phyloP scores from a whole-genome alignment of 2,329 filamentous ascomycete species.

The Sphaerulina vaccinii region DNA sequence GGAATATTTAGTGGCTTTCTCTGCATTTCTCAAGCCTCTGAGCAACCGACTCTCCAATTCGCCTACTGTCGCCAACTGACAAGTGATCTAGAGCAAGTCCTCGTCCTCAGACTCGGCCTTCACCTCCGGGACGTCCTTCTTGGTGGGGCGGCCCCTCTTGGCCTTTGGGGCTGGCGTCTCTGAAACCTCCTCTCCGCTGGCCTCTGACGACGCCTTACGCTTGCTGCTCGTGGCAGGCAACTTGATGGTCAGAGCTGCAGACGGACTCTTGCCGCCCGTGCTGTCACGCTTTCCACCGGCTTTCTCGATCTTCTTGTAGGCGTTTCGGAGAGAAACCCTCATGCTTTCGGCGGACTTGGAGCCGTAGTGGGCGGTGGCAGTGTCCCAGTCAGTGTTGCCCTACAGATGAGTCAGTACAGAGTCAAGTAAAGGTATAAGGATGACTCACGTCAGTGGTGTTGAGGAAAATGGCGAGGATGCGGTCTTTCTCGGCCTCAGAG shows the following conservation, averaged over 20 bases:
- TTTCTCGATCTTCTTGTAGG: slow-evolving; percentile 33
- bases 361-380: slow-evolving; percentile 31
- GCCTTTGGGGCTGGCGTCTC: slow-evolving; percentile 41
- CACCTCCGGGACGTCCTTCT: neutral
- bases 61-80: too few species aligned
- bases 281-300: slow-evolving; percentile 25
- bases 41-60: too few species aligned
- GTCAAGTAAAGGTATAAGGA: neutral
- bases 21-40: too few species aligned
- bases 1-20: too few species aligned
- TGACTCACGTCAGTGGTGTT: slow-evolving; percentile 22
- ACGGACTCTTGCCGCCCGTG: neutral
- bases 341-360: slow-evolving; percentile 30
- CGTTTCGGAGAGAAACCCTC: slow-evolving; percentile 24
- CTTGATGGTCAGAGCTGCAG: neutral
- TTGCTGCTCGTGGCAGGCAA: slow-evolving; percentile 28
- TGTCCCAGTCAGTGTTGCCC: slow-evolving; percentile 33
- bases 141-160: slow-evolving; percentile 5
- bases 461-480: slow-evolving; percentile 32
- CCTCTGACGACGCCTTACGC: slow-evolving; percentile 27
- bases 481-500: slow-evolving; percentile 33
- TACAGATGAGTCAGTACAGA: slow-evolving; percentile 16
- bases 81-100: too few species aligned
- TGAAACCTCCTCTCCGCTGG: slow-evolving; percentile 12
- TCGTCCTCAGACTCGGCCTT: too few species aligned